These are phyloP conservation scores for Claviceps monticola DNA, from an alignment of 2,329 filamentous ascomycete species.

Conservation along the genomic window DNA sequence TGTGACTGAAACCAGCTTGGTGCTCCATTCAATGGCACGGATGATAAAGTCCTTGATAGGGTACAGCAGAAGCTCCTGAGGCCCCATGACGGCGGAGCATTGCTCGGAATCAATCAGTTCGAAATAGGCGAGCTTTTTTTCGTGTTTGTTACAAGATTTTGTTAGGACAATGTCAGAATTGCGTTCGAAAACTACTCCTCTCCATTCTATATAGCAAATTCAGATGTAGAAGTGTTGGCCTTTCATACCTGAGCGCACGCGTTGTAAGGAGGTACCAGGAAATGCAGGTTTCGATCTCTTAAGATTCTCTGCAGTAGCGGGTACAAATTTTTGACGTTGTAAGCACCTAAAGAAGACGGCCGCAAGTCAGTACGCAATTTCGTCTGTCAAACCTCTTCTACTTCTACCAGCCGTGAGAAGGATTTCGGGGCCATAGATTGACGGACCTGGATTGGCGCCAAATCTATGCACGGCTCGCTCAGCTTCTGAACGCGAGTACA, in stretches of 20 bases:
- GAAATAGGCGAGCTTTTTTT: slow-evolving; percentile 54
- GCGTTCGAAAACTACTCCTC: background rate
- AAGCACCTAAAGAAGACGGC: slow-evolving; percentile 43
- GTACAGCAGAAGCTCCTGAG: slow-evolving; percentile 75
- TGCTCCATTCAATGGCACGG: slow-evolving; percentile 52
- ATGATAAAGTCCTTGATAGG: slow-evolving; percentile 67
- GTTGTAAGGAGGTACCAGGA: slow-evolving; percentile 74
- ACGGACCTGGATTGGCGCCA: slow-evolving; percentile 56
- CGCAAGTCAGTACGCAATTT: background rate
- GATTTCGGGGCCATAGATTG: background rate
- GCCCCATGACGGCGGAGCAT: slow-evolving; percentile 66
- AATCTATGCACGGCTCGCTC: slow-evolving; percentile 76
- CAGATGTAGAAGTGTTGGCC: background rate
- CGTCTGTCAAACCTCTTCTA: background rate
- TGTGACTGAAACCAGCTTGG: slow-evolving; percentile 45
- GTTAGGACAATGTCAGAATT: background rate
- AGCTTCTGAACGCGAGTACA: slow-evolving; percentile 72
- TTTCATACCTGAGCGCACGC: slow-evolving; percentile 65
- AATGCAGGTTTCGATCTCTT: slow-evolving; percentile 53
- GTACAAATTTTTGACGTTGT: slow-evolving; percentile 57
- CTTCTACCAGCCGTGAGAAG: background rate
- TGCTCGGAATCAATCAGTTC: slow-evolving; percentile 52
- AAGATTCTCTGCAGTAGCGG: slow-evolving; percentile 65
- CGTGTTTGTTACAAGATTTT: background rate
- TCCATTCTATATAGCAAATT: background rate